Percentiles rank a stretch among this genome's conserved stretches.
Evolutionary conservation across 2,329 filamentous ascomycete genomes (phyloP).

Genomic region (Chaetomiaceae sp.): DNA sequence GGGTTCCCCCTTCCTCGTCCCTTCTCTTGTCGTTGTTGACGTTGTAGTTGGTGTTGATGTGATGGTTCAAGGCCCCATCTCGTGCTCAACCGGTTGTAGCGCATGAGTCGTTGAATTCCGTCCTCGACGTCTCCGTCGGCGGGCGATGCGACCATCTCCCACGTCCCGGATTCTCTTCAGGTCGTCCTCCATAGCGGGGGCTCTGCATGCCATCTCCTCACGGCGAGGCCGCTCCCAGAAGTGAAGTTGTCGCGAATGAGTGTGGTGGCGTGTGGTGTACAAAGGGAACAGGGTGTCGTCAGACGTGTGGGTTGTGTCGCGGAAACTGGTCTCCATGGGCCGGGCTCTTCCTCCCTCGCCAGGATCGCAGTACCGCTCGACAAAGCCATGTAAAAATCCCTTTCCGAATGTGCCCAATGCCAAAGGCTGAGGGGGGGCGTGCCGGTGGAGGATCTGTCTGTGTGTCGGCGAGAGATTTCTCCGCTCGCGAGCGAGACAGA

Average conservation of each 20-base stretch:
- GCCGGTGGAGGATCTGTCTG: constrained; percentile 5
- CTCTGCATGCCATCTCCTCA: not conserved
- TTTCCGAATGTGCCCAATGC: constrained; percentile 8
- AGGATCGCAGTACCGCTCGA: constrained; percentile 7
- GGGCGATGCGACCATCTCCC: too few species aligned
- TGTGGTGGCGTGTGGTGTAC: constrained; percentile 3
- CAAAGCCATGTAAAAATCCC: constrained; percentile 7
- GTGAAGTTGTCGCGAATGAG: constrained; percentile 7
- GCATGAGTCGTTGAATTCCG: too few species aligned
- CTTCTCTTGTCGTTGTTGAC: not conserved
- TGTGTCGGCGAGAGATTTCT: constrained; percentile 19
- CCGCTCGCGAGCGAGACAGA: constrained; percentile 13
- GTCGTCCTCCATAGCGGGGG: not conserved
- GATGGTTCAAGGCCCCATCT: too few species aligned
- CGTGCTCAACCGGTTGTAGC: too few species aligned
- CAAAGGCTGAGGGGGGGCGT: constrained; percentile 6
- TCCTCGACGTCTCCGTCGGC: too few species aligned
- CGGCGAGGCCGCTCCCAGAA: not conserved
- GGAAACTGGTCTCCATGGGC: constrained; percentile 5
- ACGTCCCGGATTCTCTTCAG: too few species aligned
- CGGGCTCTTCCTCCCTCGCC: constrained; percentile 19
- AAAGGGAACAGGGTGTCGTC: constrained; percentile 17
- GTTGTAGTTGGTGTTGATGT: not conserved
- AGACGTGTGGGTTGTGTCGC: constrained; percentile 12
- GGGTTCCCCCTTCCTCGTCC: not conserved